phyloP scores from a whole-genome alignment of 2,329 filamentous ascomycete species.

The Clathrospora elynae region DNA sequence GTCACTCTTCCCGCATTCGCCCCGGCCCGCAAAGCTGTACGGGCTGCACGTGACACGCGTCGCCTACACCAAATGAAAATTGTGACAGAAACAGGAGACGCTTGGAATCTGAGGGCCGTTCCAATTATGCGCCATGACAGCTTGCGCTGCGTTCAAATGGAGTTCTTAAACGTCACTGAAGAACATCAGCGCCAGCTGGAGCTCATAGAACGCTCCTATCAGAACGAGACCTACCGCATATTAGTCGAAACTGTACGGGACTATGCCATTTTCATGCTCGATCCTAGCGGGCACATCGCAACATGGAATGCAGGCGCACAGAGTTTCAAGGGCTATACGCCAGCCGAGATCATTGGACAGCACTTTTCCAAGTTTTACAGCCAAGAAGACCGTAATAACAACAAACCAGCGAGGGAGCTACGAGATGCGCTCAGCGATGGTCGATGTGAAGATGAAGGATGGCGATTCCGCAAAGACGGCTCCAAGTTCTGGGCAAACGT shows the following conservation, averaged over 20 bases:
- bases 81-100: slow-evolving; percentile 27
- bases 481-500: slow-evolving; percentile 65
- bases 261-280: slow-evolving; percentile 67
- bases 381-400: slow-evolving; percentile 54
- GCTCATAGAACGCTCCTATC: slow-evolving; percentile 52
- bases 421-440: slow-evolving; percentile 60
- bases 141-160: slow-evolving; percentile 52
- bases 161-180: slow-evolving; percentile 48
- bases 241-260: slow-evolving; percentile 66
- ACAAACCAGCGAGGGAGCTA: slow-evolving; percentile 60
- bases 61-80: slow-evolving; percentile 45
- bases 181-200: slow-evolving; percentile 43
- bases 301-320: slow-evolving; percentile 65
- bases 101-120: slow-evolving; percentile 49
- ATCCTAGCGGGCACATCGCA: slow-evolving; percentile 59
- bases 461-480: slow-evolving; percentile 65
- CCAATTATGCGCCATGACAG: slow-evolving; percentile 51
- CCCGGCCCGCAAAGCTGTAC: slow-evolving; percentile 46
- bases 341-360: slow-evolving; percentile 61
- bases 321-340: slow-evolving; percentile 61
- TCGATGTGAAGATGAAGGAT: slow-evolving; percentile 64
- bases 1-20: slow-evolving; percentile 46
- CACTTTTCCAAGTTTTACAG: slow-evolving; percentile 65
- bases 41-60: slow-evolving; percentile 45
- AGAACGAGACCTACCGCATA: slow-evolving; percentile 63